Evolutionary conservation across 192 early-diverging fungal genomes (phyloP).

Genomic region (Coemansia umbellata): DNA sequence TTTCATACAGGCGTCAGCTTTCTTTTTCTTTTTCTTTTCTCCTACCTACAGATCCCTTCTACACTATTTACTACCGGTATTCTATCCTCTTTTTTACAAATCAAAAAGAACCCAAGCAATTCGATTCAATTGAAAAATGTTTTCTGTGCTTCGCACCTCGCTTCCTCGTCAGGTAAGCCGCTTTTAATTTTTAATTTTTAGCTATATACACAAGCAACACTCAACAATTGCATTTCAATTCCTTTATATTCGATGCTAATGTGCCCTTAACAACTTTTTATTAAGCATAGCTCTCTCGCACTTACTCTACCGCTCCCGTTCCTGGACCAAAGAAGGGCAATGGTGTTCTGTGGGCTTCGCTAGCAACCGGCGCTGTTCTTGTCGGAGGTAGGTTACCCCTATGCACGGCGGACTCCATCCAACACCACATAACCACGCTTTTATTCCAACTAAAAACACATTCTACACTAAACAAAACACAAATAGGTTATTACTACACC

Average conservation of each 20-base stretch:
- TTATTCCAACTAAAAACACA: not conserved
- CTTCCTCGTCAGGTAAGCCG: constrained; percentile 38
- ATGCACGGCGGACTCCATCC: not conserved
- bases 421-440: not conserved
- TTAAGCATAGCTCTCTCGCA: constrained; percentile 29
- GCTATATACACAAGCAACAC: not conserved
- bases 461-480: not conserved
- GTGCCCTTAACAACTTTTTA: not conserved
- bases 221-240: too few relatives aligned
- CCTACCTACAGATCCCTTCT: too few relatives aligned
- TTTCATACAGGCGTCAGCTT: too few relatives aligned
- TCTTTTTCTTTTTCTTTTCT: not conserved
- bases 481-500: constrained; percentile 47
- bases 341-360: constrained; percentile 35
- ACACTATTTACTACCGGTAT: too few relatives aligned
- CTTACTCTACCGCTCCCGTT: constrained; percentile 36
- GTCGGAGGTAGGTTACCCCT: constrained; percentile 38
- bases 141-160: constrained; percentile 32
- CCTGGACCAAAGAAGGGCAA: constrained; percentile 18
- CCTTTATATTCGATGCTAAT: too few relatives aligned
- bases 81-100: too few relatives aligned
- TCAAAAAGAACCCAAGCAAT: too few relatives aligned
- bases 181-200: not conserved
- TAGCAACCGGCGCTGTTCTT: constrained; percentile 44
- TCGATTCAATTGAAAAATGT: too few relatives aligned